phyloP scores from a whole-genome alignment of 2,329 filamentous ascomycete genomes.

The Colletotrichum magnum region DNA sequence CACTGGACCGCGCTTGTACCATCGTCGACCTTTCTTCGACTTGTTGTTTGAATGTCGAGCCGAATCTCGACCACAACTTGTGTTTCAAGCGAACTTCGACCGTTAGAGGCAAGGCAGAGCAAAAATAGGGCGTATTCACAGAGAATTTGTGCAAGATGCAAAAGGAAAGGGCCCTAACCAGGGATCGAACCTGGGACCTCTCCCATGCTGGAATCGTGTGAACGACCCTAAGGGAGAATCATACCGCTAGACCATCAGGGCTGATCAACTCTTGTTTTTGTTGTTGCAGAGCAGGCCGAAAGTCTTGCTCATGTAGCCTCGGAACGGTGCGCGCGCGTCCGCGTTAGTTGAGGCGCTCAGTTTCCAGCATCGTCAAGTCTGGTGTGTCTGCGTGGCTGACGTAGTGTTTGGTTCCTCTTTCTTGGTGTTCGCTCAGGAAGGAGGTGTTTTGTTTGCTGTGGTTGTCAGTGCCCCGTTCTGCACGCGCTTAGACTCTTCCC shows the following conservation, averaged over 20 bases:
- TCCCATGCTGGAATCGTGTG: not conserved
- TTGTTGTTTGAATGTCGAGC: not conserved
- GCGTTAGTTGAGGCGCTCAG: too few relatives aligned
- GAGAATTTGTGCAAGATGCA: not conserved
- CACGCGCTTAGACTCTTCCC: too few relatives aligned
- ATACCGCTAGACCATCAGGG: not conserved
- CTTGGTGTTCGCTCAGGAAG: too few relatives aligned
- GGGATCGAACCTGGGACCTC: not conserved
- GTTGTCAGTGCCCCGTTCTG: too few relatives aligned
- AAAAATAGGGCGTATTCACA: not conserved
- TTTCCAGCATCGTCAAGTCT: too few relatives aligned
- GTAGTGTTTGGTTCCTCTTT: too few relatives aligned
- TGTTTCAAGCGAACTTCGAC: not conserved
- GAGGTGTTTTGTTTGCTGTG: too few relatives aligned
- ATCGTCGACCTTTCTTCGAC: too few relatives aligned
- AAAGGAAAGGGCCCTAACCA: not conserved
- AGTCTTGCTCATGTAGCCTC: not conserved
- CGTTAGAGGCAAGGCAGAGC: not conserved
- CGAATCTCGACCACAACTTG: not conserved
- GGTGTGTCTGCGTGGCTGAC: too few relatives aligned
- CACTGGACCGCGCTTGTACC: not conserved
- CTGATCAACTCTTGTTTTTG: rapidly evolving
- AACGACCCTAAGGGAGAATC: not conserved
- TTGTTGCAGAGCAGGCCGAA: not conserved
- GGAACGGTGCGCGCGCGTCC: too few relatives aligned